Base-by-base conservation (phyloP, 2,329 filamentous ascomycete species). In the Cercospora sojina region DNA sequence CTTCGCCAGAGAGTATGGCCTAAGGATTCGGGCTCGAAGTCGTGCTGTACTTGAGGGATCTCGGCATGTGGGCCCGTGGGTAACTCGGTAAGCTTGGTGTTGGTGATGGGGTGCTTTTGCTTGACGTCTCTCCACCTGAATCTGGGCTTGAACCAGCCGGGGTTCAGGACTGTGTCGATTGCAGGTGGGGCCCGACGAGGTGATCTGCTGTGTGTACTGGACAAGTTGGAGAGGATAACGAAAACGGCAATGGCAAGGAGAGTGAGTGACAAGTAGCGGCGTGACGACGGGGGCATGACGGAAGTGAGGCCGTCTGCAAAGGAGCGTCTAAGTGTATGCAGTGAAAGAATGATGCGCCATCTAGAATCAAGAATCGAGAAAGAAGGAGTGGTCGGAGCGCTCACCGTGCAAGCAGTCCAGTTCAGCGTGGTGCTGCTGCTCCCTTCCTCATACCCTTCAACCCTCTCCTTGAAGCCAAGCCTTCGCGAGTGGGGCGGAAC, bases 11-110 rank as follows among this genome's bases (percentile, higher is more conserved):
- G 81, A 73, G 87, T 89, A 43, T 84, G 85, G 5, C 81, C 79
- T 6, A 83, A 79, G 0, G 86, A 83, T 77, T 97, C 93, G 59
- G 81, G 76, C 20, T 79, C 81, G 75, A 96, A 96, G 1, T 81
- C 79, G 76, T 87, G 84, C 78, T 98, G 94, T 58, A 97, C 88
- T 73, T 83, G 86, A 3, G 92, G 92, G 23, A 97, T 89, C 2
- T 83, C 71, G 73, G 87, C 88, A 3, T 91, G 84, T 20, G 84
- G 83, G 55, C 88, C 91, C 2, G 87, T 89, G 1, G 94, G 94
- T 47, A 97, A 83, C 38, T 83, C 81, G 67, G 92, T 93, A 66
- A 95, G 80, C 20, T 89, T 87, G 67, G 43, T 49, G 43, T 88
- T 86, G 2, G 97, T 80, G n/a, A 67, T 62, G 0, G 95, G 93